Evolutionary conservation across 2,329 filamentous ascomycete species (phyloP).

Genomic region (Xylaria multiplex): DNA sequence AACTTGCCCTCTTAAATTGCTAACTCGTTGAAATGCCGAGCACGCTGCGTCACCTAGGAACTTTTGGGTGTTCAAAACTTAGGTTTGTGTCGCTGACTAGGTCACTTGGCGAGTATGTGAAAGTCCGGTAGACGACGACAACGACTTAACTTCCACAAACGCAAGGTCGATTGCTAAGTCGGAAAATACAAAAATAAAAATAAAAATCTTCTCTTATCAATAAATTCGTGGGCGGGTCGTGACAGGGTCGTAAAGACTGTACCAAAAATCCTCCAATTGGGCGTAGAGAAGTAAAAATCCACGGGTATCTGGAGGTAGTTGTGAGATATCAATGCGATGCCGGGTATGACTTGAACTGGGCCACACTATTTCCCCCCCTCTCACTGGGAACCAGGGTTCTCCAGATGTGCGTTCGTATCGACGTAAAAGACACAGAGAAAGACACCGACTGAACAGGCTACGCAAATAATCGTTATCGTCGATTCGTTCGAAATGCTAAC

Average conservation of each 20-base stretch:
- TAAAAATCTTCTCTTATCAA: slow-evolving; percentile 22
- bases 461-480: slow-evolving; percentile 38
- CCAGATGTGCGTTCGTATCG: slow-evolving; percentile 31
- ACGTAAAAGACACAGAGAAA: slow-evolving; percentile 22
- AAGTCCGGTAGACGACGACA: neutral
- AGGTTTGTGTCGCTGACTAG: too few species aligned
- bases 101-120: too few species aligned
- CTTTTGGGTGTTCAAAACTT: too few species aligned
- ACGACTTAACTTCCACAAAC: slow-evolving; percentile 9
- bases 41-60: too few species aligned
- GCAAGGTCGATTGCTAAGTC: slow-evolving; percentile 8
- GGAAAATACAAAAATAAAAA: neutral
- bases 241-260: slow-evolving; percentile 39
- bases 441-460: slow-evolving; percentile 7
- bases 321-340: slow-evolving; percentile 21
- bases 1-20: too few species aligned
- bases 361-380: slow-evolving; percentile 13
- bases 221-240: slow-evolving; percentile 39
- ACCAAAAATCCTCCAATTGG: slow-evolving; percentile 40
- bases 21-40: too few species aligned
- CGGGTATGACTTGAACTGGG: slow-evolving; percentile 9
- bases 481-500: slow-evolving; percentile 40
- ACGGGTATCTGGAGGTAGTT: slow-evolving; percentile 21
- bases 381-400: slow-evolving; percentile 11
- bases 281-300: slow-evolving; percentile 27